These are phyloP conservation scores for Pilasporangium apinafurcum DNA, from an alignment of 352 stramenopile genomes.

Conservation along the genomic window DNA sequence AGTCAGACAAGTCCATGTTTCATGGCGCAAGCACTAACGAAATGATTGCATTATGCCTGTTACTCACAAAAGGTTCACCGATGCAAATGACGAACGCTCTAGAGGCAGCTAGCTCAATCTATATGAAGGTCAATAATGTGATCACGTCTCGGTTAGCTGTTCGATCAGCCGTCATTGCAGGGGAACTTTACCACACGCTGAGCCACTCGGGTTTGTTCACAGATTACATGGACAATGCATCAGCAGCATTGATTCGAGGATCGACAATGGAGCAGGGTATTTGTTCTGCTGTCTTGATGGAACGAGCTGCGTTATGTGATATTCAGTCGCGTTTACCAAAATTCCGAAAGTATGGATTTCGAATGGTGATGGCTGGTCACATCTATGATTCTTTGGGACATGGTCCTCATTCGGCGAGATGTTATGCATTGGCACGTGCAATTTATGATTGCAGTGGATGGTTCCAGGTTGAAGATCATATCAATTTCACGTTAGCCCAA, in stretches of 20 bases:
- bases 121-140: conserved; percentile 45
- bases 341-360: conserved; percentile 86
- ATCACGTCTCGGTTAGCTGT: conserved; percentile 52
- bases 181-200: conserved; percentile 75
- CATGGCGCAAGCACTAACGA: conserved; percentile 84
- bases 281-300: conserved; percentile 77
- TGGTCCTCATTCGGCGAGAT: conserved; percentile 70
- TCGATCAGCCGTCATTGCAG: conserved; percentile 58
- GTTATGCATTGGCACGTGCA: conserved; percentile 65
- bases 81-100: conserved; percentile 84
- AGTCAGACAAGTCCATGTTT: conserved; percentile 81
- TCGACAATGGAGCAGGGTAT: conserved; percentile 84
- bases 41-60: conserved; percentile 82
- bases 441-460: conserved; percentile 80
- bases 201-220: conserved; percentile 74
- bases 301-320: conserved; percentile 74
- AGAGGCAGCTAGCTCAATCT: conserved; percentile 55
- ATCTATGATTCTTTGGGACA: conserved; percentile 74
- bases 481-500: conserved; percentile 82
- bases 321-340: conserved; percentile 59
- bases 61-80: conserved; percentile 69
- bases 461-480: conserved; percentile 86
- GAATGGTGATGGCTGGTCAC: conserved; percentile 87
- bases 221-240: conserved; percentile 86
- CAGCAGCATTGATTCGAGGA: conserved; percentile 69